A percentile compares a stretch with the other conserved stretches of the same genome.
phyloP scores from a whole-genome alignment of 2,329 filamentous ascomycete species.

The Daldinia eschscholtzii region DNA sequence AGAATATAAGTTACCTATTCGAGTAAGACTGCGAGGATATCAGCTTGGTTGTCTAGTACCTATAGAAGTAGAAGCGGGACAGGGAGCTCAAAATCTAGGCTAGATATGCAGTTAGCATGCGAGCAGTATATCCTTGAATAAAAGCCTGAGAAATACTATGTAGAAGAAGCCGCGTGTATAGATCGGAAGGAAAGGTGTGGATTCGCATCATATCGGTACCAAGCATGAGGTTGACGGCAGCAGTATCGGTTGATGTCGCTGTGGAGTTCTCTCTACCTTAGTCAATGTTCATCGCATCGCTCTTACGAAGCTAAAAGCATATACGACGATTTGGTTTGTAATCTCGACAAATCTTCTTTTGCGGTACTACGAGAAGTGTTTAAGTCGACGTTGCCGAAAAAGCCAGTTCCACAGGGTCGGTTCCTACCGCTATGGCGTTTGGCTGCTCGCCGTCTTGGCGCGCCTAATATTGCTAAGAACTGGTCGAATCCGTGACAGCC shows the following conservation, averaged over 20 bases:
- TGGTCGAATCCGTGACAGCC: slow-evolving; percentile 29
- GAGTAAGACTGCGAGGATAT: slow-evolving; percentile 10
- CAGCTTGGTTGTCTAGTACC: slow-evolving; percentile 16
- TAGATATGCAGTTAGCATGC: slow-evolving; percentile 21
- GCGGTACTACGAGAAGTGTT: slow-evolving; percentile 2
- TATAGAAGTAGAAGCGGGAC: slow-evolving; percentile 1
- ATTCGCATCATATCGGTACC: slow-evolving; percentile 21
- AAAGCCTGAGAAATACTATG: slow-evolving; percentile 1
- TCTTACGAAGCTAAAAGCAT: slow-evolving; percentile 10
- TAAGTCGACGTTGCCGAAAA: slow-evolving; percentile 19
- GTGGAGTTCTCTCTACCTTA: neutral
- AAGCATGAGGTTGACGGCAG: slow-evolving; percentile 12
- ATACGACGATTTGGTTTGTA: slow-evolving; percentile 19
- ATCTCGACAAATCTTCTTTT: slow-evolving; percentile 9
- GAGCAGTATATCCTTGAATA: slow-evolving; percentile 1
- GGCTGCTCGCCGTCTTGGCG: slow-evolving; percentile 38
- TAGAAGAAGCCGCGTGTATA: slow-evolving; percentile 14
- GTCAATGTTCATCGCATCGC: slow-evolving; percentile 14
- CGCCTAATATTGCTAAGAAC: slow-evolving; percentile 25
- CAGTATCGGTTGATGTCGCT: neutral
- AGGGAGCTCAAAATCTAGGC: slow-evolving; percentile 21
- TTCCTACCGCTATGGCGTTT: slow-evolving; percentile 31
- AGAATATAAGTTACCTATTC: slow-evolving; percentile 21
- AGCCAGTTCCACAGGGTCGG: slow-evolving; percentile 17
- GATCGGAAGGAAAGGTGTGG: neutral